These are phyloP conservation scores for Lupinus albus DNA, from an alignment of 306 rosid species.

Conservation along the genomic window DNA sequence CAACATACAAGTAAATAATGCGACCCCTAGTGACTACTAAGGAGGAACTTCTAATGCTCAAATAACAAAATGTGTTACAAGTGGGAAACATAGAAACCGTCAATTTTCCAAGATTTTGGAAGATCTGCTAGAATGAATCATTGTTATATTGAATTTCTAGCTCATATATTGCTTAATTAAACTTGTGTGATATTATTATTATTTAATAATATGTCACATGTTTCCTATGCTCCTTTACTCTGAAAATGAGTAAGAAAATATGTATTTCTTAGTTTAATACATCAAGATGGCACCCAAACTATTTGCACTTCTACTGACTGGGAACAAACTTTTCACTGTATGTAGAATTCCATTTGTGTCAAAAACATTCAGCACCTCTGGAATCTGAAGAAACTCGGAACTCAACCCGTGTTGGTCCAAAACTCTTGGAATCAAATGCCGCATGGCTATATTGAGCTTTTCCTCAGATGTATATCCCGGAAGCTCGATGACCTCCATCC, in stretches of 20 bases:
- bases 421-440: constrained; percentile 91
- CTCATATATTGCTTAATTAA: constrained; percentile 6
- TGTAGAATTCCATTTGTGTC: constrained; percentile 9
- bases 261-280: background rate
- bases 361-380: constrained; percentile 65
- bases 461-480: constrained; percentile 98
- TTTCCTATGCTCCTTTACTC: too few species aligned
- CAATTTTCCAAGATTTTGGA: constrained; percentile 13
- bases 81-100: constrained; percentile 28
- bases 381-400: constrained; percentile 86
- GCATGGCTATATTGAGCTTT: constrained; percentile 91
- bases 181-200: constrained; percentile 25
- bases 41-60: constrained; percentile 24
- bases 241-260: background rate
- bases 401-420: constrained; percentile 91
- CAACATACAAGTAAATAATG: constrained; percentile 20
- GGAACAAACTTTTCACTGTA: constrained; percentile 14
- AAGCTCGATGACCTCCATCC: constrained; percentile 99
- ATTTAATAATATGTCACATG: too few species aligned
- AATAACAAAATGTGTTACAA: constrained; percentile 12
- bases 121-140: constrained; percentile 9
- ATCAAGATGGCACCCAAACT: constrained; percentile 16
- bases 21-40: constrained; percentile 26
- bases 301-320: constrained; percentile 26
- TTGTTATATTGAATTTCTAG: constrained; percentile 26